A percentile compares a stretch with the other conserved stretches of the same genome.
Conservation (phyloP, 768 basidiomycete genomes). For the Suillus variegatus region DNA sequence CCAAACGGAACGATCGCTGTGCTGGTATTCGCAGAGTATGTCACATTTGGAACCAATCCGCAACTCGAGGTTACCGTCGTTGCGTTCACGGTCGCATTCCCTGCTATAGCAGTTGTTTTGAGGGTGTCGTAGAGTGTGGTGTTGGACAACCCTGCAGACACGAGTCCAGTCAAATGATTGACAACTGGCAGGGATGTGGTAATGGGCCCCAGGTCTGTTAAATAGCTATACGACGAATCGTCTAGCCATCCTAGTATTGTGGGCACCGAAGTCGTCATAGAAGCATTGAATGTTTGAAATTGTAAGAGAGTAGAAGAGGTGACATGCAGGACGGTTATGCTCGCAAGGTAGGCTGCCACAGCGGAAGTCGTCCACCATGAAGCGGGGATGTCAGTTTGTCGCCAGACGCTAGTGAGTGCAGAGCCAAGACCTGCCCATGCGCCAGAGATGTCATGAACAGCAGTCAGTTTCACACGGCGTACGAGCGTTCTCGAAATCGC, state of each 20-base stretch:
- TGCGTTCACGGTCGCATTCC: constrained; percentile 16
- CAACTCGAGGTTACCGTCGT: constrained; percentile 14
- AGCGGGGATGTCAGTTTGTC: constrained; percentile 16
- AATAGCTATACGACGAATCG: neutral
- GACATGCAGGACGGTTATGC: constrained; percentile 19
- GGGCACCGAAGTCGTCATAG: constrained; percentile 4
- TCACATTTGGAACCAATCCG: constrained; percentile 3
- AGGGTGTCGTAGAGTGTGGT: constrained; percentile 18
- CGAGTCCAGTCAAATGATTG: neutral
- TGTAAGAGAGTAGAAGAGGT: constrained; percentile 19
- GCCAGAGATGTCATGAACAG: constrained; percentile 14
- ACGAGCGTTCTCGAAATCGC: constrained; percentile 7
- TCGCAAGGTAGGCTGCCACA: constrained; percentile 13
- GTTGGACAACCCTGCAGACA: constrained; percentile 9
- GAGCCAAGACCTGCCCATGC: constrained; percentile 23
- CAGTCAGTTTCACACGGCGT: constrained; percentile 14
- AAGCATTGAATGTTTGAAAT: constrained; percentile 15
- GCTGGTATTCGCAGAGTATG: neutral
- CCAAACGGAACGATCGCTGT: neutral
- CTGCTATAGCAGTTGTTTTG: neutral
- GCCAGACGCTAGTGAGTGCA: constrained; percentile 16
- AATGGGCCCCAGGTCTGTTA: neutral
- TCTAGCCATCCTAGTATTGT: constrained; percentile 11
- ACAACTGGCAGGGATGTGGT: neutral
- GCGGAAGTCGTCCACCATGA: constrained; percentile 11